Percentiles rank a stretch among this genome's conserved stretches.
Conservation (phyloP, 2,329 filamentous ascomycete genomes). For the Diaporthe humulicola region DNA sequence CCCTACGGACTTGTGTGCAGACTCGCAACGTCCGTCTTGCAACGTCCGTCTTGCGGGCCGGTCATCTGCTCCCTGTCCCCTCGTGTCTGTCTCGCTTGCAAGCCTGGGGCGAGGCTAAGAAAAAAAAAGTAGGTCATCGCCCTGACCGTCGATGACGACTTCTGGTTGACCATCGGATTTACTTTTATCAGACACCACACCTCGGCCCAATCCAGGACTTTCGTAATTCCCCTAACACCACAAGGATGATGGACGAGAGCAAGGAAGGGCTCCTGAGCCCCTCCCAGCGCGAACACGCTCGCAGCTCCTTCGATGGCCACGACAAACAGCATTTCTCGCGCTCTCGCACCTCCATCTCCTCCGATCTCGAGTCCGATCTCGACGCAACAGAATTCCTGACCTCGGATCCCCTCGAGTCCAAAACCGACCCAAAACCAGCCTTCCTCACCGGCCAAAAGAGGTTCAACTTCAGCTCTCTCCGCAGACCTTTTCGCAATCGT, state of each 20-base stretch:
- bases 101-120: not conserved
- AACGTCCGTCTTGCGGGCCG: not conserved
- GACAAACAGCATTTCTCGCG: slow-evolving; percentile 1
- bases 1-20: not conserved
- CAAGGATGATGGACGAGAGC: slow-evolving; percentile 36
- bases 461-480: slow-evolving; percentile 29
- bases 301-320: slow-evolving; percentile 13
- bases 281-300: slow-evolving; percentile 27
- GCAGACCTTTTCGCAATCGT: slow-evolving; percentile 37
- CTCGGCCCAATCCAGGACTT: not conserved
- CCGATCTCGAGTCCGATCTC: slow-evolving; percentile 47
- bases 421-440: slow-evolving; percentile 34
- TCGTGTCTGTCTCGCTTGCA: not conserved
- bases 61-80: not conserved
- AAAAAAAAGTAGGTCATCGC: not conserved
- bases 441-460: slow-evolving; percentile 37
- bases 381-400: slow-evolving; percentile 50
- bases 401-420: slow-evolving; percentile 40
- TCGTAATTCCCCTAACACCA: not conserved
- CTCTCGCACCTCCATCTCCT: slow-evolving; percentile 38
- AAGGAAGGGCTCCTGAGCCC: slow-evolving; percentile 39
- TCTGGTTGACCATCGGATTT: not conserved
- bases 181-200: not conserved
- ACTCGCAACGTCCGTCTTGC: not conserved
- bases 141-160: not conserved